Evolutionary conservation across 768 basidiomycete genomes (phyloP).

Genomic region (Pluteus cervinus): DNA sequence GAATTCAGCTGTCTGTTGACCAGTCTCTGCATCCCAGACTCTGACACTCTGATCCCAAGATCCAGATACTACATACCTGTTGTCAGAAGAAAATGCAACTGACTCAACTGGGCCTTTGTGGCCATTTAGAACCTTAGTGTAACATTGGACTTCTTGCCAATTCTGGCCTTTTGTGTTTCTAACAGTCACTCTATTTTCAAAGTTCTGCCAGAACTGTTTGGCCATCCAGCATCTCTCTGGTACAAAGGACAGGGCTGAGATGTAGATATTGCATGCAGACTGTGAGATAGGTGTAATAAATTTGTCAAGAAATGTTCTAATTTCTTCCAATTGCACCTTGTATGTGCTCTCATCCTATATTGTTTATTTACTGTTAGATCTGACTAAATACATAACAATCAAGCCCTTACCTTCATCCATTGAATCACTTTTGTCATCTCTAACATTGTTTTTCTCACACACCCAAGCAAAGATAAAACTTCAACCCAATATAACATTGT

Average conservation of each 20-base stretch:
- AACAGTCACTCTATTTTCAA: conserved; percentile 9
- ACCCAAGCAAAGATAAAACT: conserved; percentile 18
- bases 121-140: conserved; percentile 4
- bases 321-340: conserved; percentile 14
- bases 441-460: conserved; percentile 8
- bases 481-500: conserved; percentile 34
- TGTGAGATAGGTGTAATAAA: conserved; percentile 22
- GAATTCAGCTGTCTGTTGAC: too few species aligned
- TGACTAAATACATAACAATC: too few species aligned
- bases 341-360: not conserved
- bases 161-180: conserved; percentile 8
- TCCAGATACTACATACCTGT: conserved; percentile 24
- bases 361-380: not conserved
- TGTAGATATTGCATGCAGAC: conserved; percentile 30
- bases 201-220: conserved; percentile 7
- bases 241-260: conserved; percentile 30
- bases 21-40: conserved; percentile 23
- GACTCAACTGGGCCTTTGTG: conserved; percentile 8
- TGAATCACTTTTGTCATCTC: conserved; percentile 3
- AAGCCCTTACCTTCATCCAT: too few species aligned
- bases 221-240: conserved; percentile 18
- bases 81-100: conserved; percentile 16
- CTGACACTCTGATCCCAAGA: conserved; percentile 28
- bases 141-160: conserved; percentile 1
- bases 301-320: conserved; percentile 19